Conservation (phyloP, 164 flowering plant species). For the Sedum album region DNA sequence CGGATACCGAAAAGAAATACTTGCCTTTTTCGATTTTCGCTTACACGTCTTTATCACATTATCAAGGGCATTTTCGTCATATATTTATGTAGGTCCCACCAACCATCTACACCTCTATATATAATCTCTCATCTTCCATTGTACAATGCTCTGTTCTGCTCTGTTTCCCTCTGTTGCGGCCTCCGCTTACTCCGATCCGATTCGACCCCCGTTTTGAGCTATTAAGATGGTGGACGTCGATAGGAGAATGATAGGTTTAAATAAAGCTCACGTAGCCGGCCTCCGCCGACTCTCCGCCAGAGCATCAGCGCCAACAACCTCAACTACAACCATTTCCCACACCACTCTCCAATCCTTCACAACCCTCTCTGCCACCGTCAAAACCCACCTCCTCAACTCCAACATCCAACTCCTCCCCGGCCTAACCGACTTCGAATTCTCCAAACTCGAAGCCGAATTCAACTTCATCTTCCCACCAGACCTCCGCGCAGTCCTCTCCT, state of each 20-base stretch:
- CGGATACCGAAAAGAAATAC: not conserved
- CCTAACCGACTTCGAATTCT: conserved; percentile 72
- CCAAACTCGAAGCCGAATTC: conserved; percentile 75
- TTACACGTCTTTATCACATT: not conserved
- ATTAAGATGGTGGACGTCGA: conserved; percentile 85
- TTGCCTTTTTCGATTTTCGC: not conserved
- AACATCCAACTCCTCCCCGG: conserved; percentile 58
- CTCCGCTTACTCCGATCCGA: not conserved
- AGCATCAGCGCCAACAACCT: conserved; percentile 42
- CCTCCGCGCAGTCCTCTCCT: conserved; percentile 65
- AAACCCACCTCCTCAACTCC: conserved; percentile 55
- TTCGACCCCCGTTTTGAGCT: not conserved
- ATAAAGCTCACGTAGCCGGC: conserved; percentile 82
- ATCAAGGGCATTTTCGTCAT: not conserved
- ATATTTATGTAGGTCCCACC: not conserved
- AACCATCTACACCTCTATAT: not conserved
- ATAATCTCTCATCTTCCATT: not conserved
- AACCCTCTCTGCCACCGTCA: conserved; percentile 51
- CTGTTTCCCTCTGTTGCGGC: not conserved
- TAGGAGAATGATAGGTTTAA: conserved; percentile 70
- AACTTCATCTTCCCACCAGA: conserved; percentile 93
- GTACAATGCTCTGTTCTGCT: not conserved
- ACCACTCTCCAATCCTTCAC: conserved; percentile 58
- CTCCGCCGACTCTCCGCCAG: conserved; percentile 89
- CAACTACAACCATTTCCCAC: conserved; percentile 39